Base-by-base conservation (phyloP, 768 basidiomycete species). In the Psilocybe tampanensis region DNA sequence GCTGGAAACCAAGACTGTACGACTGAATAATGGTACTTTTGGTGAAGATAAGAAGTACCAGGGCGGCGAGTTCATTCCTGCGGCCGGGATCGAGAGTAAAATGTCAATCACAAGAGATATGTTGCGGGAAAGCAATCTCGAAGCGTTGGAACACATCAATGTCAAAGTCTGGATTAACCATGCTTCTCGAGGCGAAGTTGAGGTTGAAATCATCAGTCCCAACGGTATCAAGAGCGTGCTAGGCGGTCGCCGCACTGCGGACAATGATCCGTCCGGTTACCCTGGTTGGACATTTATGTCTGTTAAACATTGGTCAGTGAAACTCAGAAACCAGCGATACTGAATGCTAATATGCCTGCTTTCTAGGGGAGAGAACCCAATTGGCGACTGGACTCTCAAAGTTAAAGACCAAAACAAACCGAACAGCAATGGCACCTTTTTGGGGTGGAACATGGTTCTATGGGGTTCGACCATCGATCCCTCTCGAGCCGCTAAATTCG, bases 211-310 rank as follows among this genome's bases (percentile, higher is more conserved):
- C 44, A 70, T 79, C 18, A 96, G 94, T 66, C 96, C 97, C 0
- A 84, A 84, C 44, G 94, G 94, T 11, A 79, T 98, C 60, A 87
- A 76, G 68, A 97, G 94, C 68, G 78, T 98, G 13, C 73, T 99
- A 39, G 95, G 90, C 19, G 84, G 86, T 18, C 80, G 78, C 55
- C 84, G 97, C 59, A 65, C 76, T 32, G 77, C 77, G 12, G 97
- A 99, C 68, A 69, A 69, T 34, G 86, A 82, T 17, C 70, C 65
- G 4, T 80, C 78, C 8, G 96, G 97, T 8, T 96, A 82, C 70
- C 84, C 85, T n/a, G 95, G 93, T 0, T 99, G 97, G 97, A 88
- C 82, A n/a, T 99, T 99, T 70, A 98, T 98, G 95, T 85, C 86
- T 29, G 84, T 98, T 54, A 99, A 99, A 72, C 97, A 99, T 67